Percentiles rank a stretch among this genome's conserved stretches.
phyloP scores from a whole-genome alignment of 768 basidiomycete species.

The Leccinum obscurum region DNA sequence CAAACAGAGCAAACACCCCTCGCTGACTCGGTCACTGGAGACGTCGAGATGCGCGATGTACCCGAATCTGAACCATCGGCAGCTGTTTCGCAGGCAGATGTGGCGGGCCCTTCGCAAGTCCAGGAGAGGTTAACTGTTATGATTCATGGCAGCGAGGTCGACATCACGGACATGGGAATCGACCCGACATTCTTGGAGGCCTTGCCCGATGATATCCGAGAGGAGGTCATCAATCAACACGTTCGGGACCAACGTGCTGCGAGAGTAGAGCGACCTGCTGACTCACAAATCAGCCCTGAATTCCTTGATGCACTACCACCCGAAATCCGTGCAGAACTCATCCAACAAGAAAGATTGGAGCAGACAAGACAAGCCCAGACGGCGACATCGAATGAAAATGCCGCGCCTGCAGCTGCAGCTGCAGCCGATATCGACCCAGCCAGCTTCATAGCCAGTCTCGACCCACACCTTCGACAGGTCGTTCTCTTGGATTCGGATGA shows the following conservation, averaged over 20 bases:
- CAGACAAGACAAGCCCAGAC: conserved; percentile 55
- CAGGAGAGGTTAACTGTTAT: conserved; percentile 77
- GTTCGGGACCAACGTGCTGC: conserved; percentile 88
- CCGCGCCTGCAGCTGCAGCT: conserved; percentile 43
- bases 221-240: conserved; percentile 97
- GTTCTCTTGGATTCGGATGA: conserved; percentile 89
- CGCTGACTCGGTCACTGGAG: conserved; percentile 37
- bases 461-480: conserved; percentile 86
- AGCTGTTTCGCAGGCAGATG: conserved; percentile 18
- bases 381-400: conserved; percentile 30
- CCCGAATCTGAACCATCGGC: conserved; percentile 22
- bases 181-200: conserved; percentile 98
- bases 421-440: conserved; percentile 83
- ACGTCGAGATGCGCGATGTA: conserved; percentile 54
- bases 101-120: conserved; percentile 36
- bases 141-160: conserved; percentile 90
- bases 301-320: conserved; percentile 96
- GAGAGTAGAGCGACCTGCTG: conserved; percentile 67
- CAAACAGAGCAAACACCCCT: conserved; percentile 18
- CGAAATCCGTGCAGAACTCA: conserved; percentile 94
- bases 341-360: conserved; percentile 92
- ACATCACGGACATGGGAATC: conserved; percentile 98
- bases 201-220: conserved; percentile 97
- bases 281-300: conserved; percentile 90
- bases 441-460: conserved; percentile 89